Percentiles rank a stretch among this genome's conserved stretches.
These are phyloP conservation scores for Calonectria pseudoreteaudii DNA, from an alignment of 2,329 filamentous ascomycete species.

Conservation along the genomic window DNA sequence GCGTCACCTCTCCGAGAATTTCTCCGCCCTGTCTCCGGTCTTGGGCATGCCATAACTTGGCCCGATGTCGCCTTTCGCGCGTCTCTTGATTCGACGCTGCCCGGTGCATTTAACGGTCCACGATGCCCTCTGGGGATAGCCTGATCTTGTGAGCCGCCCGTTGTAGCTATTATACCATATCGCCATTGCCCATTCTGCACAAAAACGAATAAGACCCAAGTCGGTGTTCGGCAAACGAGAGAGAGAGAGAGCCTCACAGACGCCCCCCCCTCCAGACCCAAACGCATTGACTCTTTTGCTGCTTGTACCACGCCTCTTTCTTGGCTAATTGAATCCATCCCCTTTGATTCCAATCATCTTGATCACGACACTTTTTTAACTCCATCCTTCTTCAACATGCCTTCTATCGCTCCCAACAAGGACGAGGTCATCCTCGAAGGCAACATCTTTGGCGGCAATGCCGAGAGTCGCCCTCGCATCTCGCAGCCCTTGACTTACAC, in stretches of 20 bases:
- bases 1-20: slow-evolving; percentile 44
- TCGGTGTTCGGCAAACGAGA: slow-evolving; percentile 3
- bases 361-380: slow-evolving; percentile 13
- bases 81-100: slow-evolving; percentile 38
- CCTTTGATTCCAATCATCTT: not conserved
- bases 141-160: slow-evolving; percentile 3
- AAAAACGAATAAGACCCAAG: not conserved
- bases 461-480: slow-evolving; percentile 44
- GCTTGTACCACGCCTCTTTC: slow-evolving; percentile 10
- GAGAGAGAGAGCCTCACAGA: slow-evolving; percentile 32
- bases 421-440: slow-evolving; percentile 16
- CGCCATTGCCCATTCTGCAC: slow-evolving; percentile 6
- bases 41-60: slow-evolving; percentile 39
- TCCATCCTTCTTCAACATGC: slow-evolving; percentile 46
- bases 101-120: slow-evolving; percentile 31
- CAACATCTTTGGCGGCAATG: slow-evolving; percentile 46
- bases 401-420: slow-evolving; percentile 43
- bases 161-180: slow-evolving; percentile 22
- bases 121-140: slow-evolving; percentile 32
- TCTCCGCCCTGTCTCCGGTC: slow-evolving; percentile 38
- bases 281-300: slow-evolving; percentile 5
- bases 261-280: not conserved
- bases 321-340: not conserved
- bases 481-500: slow-evolving; percentile 53
- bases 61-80: slow-evolving; percentile 46